A percentile compares a stretch with the other conserved stretches of the same genome.
Conservation (phyloP, 345 rosid genomes). For the Eucalyptus erythrocorys region DNA sequence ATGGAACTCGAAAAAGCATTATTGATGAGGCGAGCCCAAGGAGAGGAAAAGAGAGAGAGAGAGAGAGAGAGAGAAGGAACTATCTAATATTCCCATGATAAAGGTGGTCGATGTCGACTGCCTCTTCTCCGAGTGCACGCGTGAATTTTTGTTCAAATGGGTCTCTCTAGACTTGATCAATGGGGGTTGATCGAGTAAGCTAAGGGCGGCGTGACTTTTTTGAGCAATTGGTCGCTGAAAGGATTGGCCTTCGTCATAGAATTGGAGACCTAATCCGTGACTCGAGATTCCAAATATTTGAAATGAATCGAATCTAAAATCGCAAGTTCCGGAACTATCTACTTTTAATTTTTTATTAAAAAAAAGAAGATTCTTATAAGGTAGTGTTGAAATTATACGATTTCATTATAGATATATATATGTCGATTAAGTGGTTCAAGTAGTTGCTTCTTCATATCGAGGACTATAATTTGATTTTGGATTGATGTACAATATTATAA, state of each 20-base stretch:
- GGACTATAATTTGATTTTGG: not conserved
- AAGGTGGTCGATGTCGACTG: not conserved
- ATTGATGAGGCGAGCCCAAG: not conserved
- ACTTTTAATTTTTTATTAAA: accelerated
- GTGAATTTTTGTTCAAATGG: not conserved
- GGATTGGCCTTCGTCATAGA: accelerated
- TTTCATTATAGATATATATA: not conserved
- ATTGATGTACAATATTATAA: too few relatives aligned
- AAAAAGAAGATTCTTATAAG: not conserved
- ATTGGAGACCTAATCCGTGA: not conserved
- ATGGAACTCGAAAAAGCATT: not conserved
- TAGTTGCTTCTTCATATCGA: not conserved
- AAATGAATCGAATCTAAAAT: too few relatives aligned
- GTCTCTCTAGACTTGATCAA: not conserved
- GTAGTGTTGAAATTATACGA: not conserved
- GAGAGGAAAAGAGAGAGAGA: not conserved
- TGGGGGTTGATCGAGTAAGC: not conserved
- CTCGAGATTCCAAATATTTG: not conserved
- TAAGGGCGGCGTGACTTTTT: not conserved
- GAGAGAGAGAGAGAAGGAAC: not conserved
- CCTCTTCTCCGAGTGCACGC: not conserved
- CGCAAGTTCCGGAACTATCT: accelerated
- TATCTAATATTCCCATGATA: not conserved
- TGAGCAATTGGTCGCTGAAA: not conserved
- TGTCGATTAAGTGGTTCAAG: not conserved